phyloP scores from a whole-genome alignment of 2,329 filamentous ascomycete genomes.

The Xylariomycetidae sp. region DNA sequence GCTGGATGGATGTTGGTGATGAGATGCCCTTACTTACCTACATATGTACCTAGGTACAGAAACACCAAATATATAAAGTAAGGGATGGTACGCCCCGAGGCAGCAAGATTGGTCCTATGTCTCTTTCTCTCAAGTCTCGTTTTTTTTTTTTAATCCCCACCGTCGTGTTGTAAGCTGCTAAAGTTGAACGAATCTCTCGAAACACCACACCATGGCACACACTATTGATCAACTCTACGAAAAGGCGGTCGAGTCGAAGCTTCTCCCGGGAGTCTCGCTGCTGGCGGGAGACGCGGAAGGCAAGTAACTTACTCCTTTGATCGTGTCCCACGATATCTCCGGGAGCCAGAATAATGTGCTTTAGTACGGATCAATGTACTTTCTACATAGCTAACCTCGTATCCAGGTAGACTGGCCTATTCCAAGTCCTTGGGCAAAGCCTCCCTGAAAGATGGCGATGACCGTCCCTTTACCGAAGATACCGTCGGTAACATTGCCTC shows the following conservation, averaged over 20 bases:
- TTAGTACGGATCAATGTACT: no score
- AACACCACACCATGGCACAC: constrained; percentile 14
- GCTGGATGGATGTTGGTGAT: no score
- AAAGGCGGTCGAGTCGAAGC: constrained; percentile 14
- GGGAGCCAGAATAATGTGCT: no score
- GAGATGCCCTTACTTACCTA: no score
- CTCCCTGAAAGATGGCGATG: constrained; percentile 13
- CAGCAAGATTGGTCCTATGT: no score
- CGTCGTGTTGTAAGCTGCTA: no score
- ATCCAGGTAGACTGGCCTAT: constrained; percentile 17
- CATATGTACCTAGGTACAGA: no score
- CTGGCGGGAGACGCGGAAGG: constrained; percentile 18
- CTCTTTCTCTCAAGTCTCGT: no score
- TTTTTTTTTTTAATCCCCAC: no score
- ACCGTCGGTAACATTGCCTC: constrained; percentile 20
- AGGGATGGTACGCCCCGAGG: no score
- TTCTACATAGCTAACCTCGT: constrained; percentile 2
- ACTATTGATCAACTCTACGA: constrained; percentile 12
- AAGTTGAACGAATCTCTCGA: no score
- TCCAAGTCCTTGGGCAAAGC: constrained; percentile 18
- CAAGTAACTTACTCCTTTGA: not conserved
- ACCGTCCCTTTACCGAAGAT: constrained; percentile 16
- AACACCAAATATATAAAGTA: no score
- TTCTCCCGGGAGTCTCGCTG: constrained; percentile 15
- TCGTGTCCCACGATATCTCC: not conserved